phyloP scores from a whole-genome alignment of 164 flowering plant genomes.

The Cinnamomum micranthum region DNA sequence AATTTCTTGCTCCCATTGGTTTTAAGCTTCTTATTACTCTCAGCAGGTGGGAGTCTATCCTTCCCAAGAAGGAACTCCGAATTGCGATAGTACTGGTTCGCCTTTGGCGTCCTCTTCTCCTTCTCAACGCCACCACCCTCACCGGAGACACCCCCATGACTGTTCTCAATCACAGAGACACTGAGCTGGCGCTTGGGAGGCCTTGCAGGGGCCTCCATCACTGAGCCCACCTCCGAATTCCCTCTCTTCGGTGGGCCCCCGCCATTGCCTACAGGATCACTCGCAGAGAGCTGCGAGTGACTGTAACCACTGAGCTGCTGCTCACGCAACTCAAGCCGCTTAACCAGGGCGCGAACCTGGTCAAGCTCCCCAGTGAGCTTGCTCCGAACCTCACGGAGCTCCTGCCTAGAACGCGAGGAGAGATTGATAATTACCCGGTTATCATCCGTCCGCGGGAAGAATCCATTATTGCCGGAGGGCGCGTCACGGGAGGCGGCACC shows the following conservation, averaged over 20 bases:
- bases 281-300: conserved; percentile 27
- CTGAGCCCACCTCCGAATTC: conserved; percentile 43
- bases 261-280: conserved; percentile 27
- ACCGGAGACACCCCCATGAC: conserved; percentile 22
- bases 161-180: conserved; percentile 51
- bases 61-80: conserved; percentile 76
- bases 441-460: conserved; percentile 14
- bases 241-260: conserved; percentile 24
- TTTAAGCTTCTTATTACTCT: conserved; percentile 75
- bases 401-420: conserved; percentile 47
- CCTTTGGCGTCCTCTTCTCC: conserved; percentile 88
- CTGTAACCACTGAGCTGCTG: conserved; percentile 23
- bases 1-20: conserved; percentile 30
- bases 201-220: conserved; percentile 29
- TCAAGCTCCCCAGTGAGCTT: conserved; percentile 64
- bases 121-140: conserved; percentile 47
- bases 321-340: conserved; percentile 59
- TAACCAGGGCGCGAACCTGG: conserved; percentile 55
- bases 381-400: conserved; percentile 52
- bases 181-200: conserved; percentile 45
- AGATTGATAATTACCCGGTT: conserved; percentile 42
- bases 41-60: conserved; percentile 66
- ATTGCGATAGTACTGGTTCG: conserved; percentile 67
- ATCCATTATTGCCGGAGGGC: conserved; percentile 22
- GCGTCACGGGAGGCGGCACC: conserved; percentile 6